Evolutionary conservation across 305 asterid genomes (phyloP).

Genomic region (Euphrasia arctica): DNA sequence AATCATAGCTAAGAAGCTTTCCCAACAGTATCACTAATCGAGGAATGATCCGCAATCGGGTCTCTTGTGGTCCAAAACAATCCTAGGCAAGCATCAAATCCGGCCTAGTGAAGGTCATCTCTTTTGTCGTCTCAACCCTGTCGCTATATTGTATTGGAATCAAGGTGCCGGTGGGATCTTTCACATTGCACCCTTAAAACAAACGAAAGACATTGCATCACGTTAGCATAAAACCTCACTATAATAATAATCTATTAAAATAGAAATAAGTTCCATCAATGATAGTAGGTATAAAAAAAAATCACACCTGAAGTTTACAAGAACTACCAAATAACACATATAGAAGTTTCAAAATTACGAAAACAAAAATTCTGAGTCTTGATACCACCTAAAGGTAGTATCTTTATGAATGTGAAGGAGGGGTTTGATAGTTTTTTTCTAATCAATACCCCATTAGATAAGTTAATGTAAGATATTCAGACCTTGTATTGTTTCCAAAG

Average conservation of each 20-base stretch:
- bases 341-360: background rate
- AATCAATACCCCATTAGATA: too few species aligned
- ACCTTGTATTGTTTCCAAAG: constrained; percentile 40
- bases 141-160: constrained; percentile 21
- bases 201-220: constrained; percentile 3
- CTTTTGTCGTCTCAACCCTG: constrained; percentile 27
- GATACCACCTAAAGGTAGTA: background rate
- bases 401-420: background rate
- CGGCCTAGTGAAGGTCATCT: constrained; percentile 36
- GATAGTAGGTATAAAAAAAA: background rate
- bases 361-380: background rate
- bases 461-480: constrained; percentile 16
- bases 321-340: background rate
- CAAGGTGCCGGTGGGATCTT: constrained; percentile 34
- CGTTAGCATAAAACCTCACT: constrained; percentile 16
- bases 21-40: constrained; percentile 33
- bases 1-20: constrained; percentile 32
- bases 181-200: constrained; percentile 42
- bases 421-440: background rate
- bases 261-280: background rate
- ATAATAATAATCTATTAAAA: background rate
- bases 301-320: background rate
- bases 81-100: constrained; percentile 45
- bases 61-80: constrained; percentile 30
- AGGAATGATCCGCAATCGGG: constrained; percentile 23